These are phyloP conservation scores for Yarrowia porcina DNA, from an alignment of 805 yeast species.

Conservation along the genomic window DNA sequence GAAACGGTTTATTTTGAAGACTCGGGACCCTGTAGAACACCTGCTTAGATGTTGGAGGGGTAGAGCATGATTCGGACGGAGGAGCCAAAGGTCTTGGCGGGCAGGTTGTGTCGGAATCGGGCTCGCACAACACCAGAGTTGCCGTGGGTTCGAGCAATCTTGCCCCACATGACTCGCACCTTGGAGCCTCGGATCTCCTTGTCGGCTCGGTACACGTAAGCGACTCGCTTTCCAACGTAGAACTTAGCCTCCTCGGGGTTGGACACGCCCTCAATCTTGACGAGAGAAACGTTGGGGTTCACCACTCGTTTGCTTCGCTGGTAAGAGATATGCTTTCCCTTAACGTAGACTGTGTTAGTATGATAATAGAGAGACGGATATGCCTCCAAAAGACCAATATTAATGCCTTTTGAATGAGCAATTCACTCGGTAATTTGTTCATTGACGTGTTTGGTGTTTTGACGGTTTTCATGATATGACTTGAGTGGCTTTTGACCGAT, in stretches of 20 bases:
- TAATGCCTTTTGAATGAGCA: too few species aligned
- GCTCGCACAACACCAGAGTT: slow-evolving; percentile 98
- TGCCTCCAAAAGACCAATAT: too few species aligned
- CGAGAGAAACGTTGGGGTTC: slow-evolving; percentile 96
- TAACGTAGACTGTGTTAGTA: slow-evolving; percentile 71
- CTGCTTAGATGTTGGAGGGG: slow-evolving; percentile 97
- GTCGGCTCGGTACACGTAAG: slow-evolving; percentile 98
- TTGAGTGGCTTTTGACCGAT: not conserved
- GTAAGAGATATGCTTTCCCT: slow-evolving; percentile 99
- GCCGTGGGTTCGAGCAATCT: slow-evolving; percentile 98
- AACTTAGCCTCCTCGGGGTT: slow-evolving; percentile 92
- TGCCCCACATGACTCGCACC: slow-evolving; percentile 99
- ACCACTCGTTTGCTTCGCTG: slow-evolving; percentile 98
- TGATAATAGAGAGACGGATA: too few species aligned
- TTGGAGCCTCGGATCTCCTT: slow-evolving; percentile 98
- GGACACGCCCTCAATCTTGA: slow-evolving; percentile 95
- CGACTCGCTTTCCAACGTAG: slow-evolving; percentile 99
- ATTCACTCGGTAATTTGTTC: too few species aligned
- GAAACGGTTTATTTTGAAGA: slow-evolving; percentile 17
- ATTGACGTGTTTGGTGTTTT: too few species aligned
- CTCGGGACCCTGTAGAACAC: not conserved
- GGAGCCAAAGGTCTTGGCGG: slow-evolving; percentile 99
- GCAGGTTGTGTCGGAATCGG: slow-evolving; percentile 97
- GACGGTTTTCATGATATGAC: too few species aligned
- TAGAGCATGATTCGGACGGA: slow-evolving; percentile 99